These are phyloP conservation scores for Gossypium stocksii DNA, from an alignment of 345 rosid genomes.

Conservation along the genomic window DNA sequence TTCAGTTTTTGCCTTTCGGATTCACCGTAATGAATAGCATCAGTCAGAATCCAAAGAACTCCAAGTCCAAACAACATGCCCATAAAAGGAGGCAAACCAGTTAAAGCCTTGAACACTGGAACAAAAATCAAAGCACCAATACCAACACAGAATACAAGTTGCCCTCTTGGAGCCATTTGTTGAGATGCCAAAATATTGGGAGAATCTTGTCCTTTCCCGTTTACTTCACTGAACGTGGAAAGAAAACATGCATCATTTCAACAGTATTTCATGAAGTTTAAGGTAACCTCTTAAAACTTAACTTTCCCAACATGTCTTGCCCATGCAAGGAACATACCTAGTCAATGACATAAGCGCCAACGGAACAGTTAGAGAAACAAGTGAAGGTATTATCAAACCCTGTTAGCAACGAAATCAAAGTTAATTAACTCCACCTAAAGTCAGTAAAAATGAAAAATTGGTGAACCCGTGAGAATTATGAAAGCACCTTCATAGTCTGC, in stretches of 20 bases:
- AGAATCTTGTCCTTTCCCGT: conserved; percentile 65
- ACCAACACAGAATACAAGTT: conserved; percentile 78
- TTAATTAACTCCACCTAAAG: background rate
- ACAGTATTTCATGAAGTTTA: conserved; percentile 10
- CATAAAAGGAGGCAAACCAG: conserved; percentile 96
- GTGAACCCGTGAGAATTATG: conserved; percentile 3
- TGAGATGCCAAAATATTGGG: conserved; percentile 67
- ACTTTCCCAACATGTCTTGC: background rate
- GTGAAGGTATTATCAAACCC: conserved; percentile 71
- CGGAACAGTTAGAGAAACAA: conserved; percentile 81
- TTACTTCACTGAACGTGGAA: conserved; percentile 65
- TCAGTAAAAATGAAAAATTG: too few relatives aligned
- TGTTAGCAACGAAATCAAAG: conserved; percentile 27
- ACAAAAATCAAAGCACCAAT: conserved; percentile 85
- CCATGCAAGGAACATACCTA: conserved; percentile 51
- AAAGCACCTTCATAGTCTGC: conserved; percentile 77
- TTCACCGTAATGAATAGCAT: conserved; percentile 94
- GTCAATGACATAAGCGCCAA: conserved; percentile 82
- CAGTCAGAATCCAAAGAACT: conserved; percentile 94
- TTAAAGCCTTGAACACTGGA: conserved; percentile 85
- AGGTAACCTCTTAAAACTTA: conserved; percentile 5
- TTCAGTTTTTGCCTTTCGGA: conserved; percentile 83
- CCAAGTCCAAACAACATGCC: conserved; percentile 96
- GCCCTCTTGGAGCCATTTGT: conserved; percentile 90
- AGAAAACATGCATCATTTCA: conserved; percentile 27